These are phyloP conservation scores for Solanum sejunctum DNA, from an alignment of 257 asterid species.

Conservation along the genomic window DNA sequence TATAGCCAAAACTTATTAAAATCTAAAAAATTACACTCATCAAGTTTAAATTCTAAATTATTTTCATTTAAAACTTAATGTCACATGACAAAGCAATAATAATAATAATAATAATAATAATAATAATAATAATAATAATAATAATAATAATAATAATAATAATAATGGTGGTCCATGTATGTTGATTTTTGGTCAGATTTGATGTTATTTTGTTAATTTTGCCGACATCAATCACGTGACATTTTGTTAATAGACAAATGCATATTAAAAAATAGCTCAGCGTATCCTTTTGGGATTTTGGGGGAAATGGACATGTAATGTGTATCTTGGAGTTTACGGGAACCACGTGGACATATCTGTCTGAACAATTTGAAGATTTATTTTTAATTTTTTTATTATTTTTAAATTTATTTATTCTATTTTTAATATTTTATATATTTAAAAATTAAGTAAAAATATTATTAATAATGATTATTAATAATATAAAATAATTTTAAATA, in stretches of 20 bases:
- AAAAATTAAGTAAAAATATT: no score
- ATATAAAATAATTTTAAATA: no score
- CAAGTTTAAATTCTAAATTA: background rate
- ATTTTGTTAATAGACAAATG: background rate
- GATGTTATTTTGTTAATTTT: background rate
- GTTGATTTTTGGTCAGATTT: background rate
- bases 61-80: background rate
- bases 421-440: no score
- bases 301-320: background rate
- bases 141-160: background rate
- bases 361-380: no score
- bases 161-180: background rate
- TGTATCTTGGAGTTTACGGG: no score
- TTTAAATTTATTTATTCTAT: no score
- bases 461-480: no score
- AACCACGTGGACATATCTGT: no score
- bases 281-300: background rate
- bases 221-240: constrained; percentile 27
- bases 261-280: background rate
- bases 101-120: background rate
- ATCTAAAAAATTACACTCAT: background rate
- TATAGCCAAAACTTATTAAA: background rate
- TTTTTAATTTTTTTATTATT: no score
- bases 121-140: background rate
- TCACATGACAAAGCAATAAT: background rate